phyloP scores from a whole-genome alignment of 78 protist genomes.

The Tieghemostelium lacteum region DNA sequence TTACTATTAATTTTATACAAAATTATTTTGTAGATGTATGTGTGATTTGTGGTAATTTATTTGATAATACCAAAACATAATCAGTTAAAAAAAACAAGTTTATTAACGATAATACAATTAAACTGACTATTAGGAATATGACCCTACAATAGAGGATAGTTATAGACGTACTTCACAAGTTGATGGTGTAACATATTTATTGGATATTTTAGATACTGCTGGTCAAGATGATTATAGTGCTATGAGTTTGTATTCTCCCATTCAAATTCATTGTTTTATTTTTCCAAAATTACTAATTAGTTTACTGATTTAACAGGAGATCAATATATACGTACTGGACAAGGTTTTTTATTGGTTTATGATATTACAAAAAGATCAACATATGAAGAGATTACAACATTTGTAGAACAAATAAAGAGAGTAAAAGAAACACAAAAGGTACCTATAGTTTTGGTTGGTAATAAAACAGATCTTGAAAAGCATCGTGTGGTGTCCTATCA shows the following conservation, averaged over 20 bases:
- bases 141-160: slow-evolving; percentile 47
- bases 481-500: slow-evolving; percentile 49
- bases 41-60: too few species aligned
- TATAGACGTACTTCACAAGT: slow-evolving; percentile 27
- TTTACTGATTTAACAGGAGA: too few species aligned
- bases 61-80: not conserved
- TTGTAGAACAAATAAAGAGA: slow-evolving; percentile 3
- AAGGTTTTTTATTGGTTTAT: slow-evolving; percentile 48
- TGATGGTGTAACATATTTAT: slow-evolving; percentile 27
- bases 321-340: slow-evolving; percentile 46
- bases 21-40: too few species aligned
- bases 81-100: slow-evolving; percentile 1
- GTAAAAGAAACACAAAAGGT: slow-evolving; percentile 39
- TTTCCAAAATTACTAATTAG: not conserved
- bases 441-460: slow-evolving; percentile 91
- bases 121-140: slow-evolving; percentile 16
- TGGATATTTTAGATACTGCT: slow-evolving; percentile 93
- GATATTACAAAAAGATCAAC: slow-evolving; percentile 4
- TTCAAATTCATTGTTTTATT: not conserved
- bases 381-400: slow-evolving; percentile 21
- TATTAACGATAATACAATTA: slow-evolving; percentile 6
- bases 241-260: slow-evolving; percentile 15
- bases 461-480: slow-evolving; percentile 84
- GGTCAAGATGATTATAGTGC: slow-evolving; percentile 92
- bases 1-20: not conserved